Evolutionary conservation across 164 flowering plant genomes (phyloP), one percentile per base, ranked within the genome.

Genomic region (Magnolia sinica): DNA sequence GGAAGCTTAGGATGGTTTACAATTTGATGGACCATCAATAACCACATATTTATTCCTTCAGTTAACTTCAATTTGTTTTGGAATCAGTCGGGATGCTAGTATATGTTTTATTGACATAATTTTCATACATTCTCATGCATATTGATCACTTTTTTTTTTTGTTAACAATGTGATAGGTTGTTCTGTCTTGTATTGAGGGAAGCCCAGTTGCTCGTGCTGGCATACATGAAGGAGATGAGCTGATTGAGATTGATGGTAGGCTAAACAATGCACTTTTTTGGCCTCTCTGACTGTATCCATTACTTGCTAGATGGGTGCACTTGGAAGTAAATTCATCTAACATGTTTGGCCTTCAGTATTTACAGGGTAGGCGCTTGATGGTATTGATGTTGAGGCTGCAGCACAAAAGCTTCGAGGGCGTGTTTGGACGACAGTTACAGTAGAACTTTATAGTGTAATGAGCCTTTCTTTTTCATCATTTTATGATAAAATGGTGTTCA

Each of bases 121-220:
- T 31, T 1, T 31, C 37, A 31, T 31, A 66, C 31, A n/a, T 50
- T 50, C 8, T 22, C n/a, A 45, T 50, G 19, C 27, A 1, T 51
- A 72, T 50, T 72, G 50, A 23, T 59, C 8, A 61, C 49, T 65
- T 16, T 1, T 8, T n/a, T 77, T 50, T 23, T 23, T 23, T 23
- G 24, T 23, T 23, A 23, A 64, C 61, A 68, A 64, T 0, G 13
- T 65, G 79, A 66, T 87, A 96, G 99, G 92, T 94, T 76, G 97
- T 96, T 77, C 74, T 90, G 86, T 91, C 97, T 70, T 90, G 94
- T 74, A 75, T 96, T 68, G 93, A 93, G 69, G 97, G 91, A 71
- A 88, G 99, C 81, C 99, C 99, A 64, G 98, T 97, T 76, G 90
- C 89, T 29, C 97, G 93, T 81, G 99, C 98, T 82, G 98, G 98